Conservation (phyloP, 2,329 filamentous ascomycete genomes). For the Penicillium italicum region DNA sequence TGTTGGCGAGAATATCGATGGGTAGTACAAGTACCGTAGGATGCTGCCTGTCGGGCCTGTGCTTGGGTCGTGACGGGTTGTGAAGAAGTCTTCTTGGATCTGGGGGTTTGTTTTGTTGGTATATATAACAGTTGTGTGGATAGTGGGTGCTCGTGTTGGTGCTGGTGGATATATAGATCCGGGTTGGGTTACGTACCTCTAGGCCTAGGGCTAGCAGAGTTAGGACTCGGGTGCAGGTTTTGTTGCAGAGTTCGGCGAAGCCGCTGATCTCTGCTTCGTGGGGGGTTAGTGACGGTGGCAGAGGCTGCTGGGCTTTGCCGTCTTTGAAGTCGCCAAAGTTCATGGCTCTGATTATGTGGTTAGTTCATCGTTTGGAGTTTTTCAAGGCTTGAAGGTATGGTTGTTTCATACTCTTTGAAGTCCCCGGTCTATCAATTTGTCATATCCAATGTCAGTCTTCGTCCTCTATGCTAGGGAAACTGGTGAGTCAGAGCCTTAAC, state of each 20-base stretch:
- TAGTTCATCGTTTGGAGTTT: background rate
- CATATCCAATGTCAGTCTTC: conserved; percentile 13
- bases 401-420: conserved; percentile 70
- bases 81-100: conserved; percentile 55
- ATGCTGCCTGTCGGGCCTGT: conserved; percentile 54
- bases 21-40: conserved; percentile 71
- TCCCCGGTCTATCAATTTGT: conserved; percentile 61
- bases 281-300: conserved; percentile 62
- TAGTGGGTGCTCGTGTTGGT: too few relatives aligned
- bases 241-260: conserved; percentile 69
- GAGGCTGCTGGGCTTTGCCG: conserved; percentile 69
- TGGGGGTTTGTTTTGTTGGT: conserved; percentile 14
- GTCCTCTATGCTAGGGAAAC: background rate
- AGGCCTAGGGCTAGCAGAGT: conserved; percentile 75
- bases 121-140: background rate
- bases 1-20: conserved; percentile 49
- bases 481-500: conserved; percentile 16
- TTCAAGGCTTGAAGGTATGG: background rate
- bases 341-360: conserved; percentile 62
- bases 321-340: conserved; percentile 78
- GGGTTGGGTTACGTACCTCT: conserved; percentile 44
- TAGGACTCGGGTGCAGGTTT: conserved; percentile 69
- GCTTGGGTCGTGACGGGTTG: conserved; percentile 55
- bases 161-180: background rate
- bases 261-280: conserved; percentile 59